Base-by-base conservation (phyloP, 2,329 filamentous ascomycete species). In the Aaosphaeria pasadenensis region DNA sequence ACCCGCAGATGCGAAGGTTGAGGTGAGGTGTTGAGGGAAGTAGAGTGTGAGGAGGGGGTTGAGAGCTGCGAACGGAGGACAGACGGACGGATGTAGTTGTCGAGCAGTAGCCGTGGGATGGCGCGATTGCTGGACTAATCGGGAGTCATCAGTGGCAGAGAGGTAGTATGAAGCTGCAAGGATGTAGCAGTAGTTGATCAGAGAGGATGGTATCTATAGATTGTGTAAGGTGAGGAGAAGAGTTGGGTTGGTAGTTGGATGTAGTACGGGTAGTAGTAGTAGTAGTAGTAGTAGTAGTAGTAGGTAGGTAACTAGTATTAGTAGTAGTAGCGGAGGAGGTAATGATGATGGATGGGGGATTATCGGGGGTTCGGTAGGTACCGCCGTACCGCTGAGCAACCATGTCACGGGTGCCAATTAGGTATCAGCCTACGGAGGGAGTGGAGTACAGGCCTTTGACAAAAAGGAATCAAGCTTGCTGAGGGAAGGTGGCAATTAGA, bases 1-100 rank as follows among this genome's bases (percentile, higher is more conserved):
- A 61, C 58, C 59, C 60, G 67, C 66, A 63, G 52, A 53, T 54
- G 54, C 52, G 7, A 64, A 63, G 60, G 56, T 54, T 57, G 54
- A 48, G 52, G 43, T 47, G 52, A 51, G 54, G 55, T 48, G 51
- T 56, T 51, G 56, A 59, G 51, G 56, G 59, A 53, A 38, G 50
- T 44, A 42, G 53, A 24, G 17, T 24, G 17, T 24, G 17, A 24
- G 17, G 17, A 24, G 17, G 17, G 17, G 17, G 17, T 24, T 24
- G 17, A 24, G 17, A 24, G 17, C 17, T 24, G 17, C 17, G 17
- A 24, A 24, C 17, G 17, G 17, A 24, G 17, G 17, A 24, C 17
- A 24, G 17, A n/a, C 33, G 33, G 33, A 36, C n/a, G n/a, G 33
- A 36, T n/a, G 33, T 36, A 9, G 33, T 9, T 36, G n/a, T 36